Evolutionary conservation across 2,329 filamentous ascomycete species (phyloP), one percentile per base, ranked within the genome.

Genomic region (Juglanconis juglandina): DNA sequence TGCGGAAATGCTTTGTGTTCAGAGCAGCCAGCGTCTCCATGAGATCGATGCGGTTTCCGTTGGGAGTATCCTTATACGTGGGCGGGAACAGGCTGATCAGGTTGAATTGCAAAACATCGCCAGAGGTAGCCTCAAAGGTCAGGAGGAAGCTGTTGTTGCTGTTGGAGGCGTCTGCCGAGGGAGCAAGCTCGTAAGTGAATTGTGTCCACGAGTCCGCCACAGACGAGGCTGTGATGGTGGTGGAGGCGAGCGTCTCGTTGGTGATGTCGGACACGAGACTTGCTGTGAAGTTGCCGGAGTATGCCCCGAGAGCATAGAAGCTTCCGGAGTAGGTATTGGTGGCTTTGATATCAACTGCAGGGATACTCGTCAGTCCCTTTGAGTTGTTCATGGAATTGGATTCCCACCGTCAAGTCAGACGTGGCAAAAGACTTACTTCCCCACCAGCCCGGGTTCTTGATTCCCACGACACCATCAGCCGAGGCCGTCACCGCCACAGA

Each of bases 281-380:
- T 0, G 77, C 79, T 3, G 76, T 81, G 61, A 83, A 80, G 48
- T 70, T 64, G 11, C 80, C 79, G 7, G 73, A 68, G 66, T 81
- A 82, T 1, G 70, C 72, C 10, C 81, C 83, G 57, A 77, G 79
- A 35, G 86, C 78, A 69, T 81, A 81, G 68, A 83, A 82, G 7
- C 79, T 84, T 10, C 78, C 80, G 2, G 73, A 77, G 66, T 84
- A 82, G 35, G 53, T 60, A 37, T 59, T 57, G 3, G 60, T 50
- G n/a, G 57, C 57, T 41, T 53, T 53, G 46, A 62, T 53, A 39
- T 62, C 57, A 30, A 62, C 60, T 62, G n/a, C 32, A 9, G 10
- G 9, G 14, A 3, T 32, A 7, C 4, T n/a, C 11, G 37, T 62
- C n/a, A 59, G 56, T 46, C 4, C 17, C n/a, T 17, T 8, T 11